These are phyloP conservation scores for Larix sibirica DNA, from an alignment of 83 land plant species.

Conservation along the genomic window DNA sequence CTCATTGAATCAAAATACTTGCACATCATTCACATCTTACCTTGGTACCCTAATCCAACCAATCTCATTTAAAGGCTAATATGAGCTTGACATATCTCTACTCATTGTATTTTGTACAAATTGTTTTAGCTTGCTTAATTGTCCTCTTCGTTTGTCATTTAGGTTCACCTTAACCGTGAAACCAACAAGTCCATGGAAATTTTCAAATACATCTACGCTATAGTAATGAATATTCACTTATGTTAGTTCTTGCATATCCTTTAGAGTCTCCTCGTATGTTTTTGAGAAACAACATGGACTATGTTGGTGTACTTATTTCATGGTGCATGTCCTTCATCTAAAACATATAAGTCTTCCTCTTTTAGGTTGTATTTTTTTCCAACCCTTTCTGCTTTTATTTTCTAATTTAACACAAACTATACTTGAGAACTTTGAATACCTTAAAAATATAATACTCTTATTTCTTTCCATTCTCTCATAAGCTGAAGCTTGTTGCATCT, in stretches of 20 bases:
- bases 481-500: too few species aligned
- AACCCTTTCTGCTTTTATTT: constrained; percentile 20
- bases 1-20: too few species aligned
- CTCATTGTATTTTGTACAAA: constrained; percentile 30
- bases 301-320: constrained; percentile 69
- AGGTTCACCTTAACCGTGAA: constrained; percentile 71
- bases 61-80: too few species aligned
- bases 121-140: constrained; percentile 14
- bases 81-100: too few species aligned
- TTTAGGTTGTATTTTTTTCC: constrained; percentile 42
- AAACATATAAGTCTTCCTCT: too few species aligned
- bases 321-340: constrained; percentile 89
- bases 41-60: too few species aligned
- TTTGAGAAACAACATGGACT: constrained; percentile 52
- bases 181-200: constrained; percentile 78
- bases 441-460: constrained; percentile 61
- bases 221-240: constrained; percentile 74
- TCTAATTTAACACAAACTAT: constrained; percentile 40
- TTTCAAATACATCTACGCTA: constrained; percentile 73
- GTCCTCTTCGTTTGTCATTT: constrained; percentile 29
- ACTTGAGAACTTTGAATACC: constrained; percentile 65
- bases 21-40: too few species aligned
- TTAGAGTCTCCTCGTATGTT: constrained; percentile 57
- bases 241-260: constrained; percentile 68
- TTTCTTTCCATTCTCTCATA: constrained; percentile 52